These are phyloP conservation scores for Pyrrhoderma lamaoense DNA, from an alignment of 1,284 basidiomycete species.

Conservation along the genomic window DNA sequence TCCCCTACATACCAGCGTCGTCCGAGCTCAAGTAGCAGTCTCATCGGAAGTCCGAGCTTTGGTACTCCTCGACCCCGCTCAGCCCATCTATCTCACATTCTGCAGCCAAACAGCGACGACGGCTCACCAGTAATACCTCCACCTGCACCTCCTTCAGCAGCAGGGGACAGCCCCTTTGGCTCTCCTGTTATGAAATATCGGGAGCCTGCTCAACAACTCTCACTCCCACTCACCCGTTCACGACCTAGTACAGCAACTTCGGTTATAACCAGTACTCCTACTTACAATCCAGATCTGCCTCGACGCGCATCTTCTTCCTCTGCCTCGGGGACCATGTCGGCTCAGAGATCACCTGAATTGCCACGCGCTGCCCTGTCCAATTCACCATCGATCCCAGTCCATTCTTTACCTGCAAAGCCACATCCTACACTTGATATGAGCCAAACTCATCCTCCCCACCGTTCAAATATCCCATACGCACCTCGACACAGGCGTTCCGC, in stretches of 20 bases:
- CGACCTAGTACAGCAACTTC: not conserved
- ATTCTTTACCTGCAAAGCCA: not conserved
- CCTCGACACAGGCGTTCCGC: slow-evolving; percentile 56
- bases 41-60: slow-evolving; percentile 11
- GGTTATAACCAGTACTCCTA: not conserved
- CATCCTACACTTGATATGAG: not conserved
- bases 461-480: slow-evolving; percentile 47
- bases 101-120: slow-evolving; percentile 13
- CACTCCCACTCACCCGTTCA: slow-evolving; percentile 11
- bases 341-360: slow-evolving; percentile 13
- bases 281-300: slow-evolving; percentile 5
- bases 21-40: slow-evolving; percentile 14
- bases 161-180: slow-evolving; percentile 3
- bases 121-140: slow-evolving; percentile 6
- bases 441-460: slow-evolving; percentile 6
- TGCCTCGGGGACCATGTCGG: slow-evolving; percentile 4
- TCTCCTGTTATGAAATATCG: slow-evolving; percentile 9
- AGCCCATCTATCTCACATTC: slow-evolving; percentile 17
- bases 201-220: slow-evolving; percentile 1
- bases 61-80: slow-evolving; percentile 17
- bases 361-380: slow-evolving; percentile 15
- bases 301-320: slow-evolving; percentile 13
- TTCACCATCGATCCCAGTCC: not conserved
- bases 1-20: slow-evolving; percentile 19
- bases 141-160: not conserved